These are phyloP conservation scores for Kuraishia cidri DNA, from an alignment of 805 yeast genomes.

Conservation along the genomic window DNA sequence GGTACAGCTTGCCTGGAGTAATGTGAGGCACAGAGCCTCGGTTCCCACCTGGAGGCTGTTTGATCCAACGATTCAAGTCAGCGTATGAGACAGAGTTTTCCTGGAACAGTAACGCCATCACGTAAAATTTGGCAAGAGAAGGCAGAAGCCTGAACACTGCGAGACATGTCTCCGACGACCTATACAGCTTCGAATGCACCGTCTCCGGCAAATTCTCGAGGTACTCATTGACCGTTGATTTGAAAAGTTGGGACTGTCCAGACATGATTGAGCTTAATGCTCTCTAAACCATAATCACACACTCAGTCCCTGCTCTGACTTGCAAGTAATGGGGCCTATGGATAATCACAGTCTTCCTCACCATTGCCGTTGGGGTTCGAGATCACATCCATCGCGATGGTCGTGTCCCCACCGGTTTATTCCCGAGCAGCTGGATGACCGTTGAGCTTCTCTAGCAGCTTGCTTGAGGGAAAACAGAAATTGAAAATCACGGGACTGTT, in stretches of 20 bases:
- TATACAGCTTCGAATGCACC: slow-evolving; percentile 75
- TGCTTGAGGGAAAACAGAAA: no score
- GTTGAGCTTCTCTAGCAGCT: no score
- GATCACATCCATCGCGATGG: no score
- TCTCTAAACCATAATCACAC: no score
- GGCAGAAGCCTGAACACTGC: slow-evolving; percentile 90
- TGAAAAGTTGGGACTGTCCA: slow-evolving; percentile 29
- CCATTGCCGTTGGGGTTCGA: no score
- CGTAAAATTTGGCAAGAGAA: slow-evolving; percentile 78
- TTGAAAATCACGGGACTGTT: no score
- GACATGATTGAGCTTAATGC: slow-evolving; percentile 1
- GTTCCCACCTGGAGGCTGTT: slow-evolving; percentile 16
- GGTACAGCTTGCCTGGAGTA: slow-evolving; percentile 31
- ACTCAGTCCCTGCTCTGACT: no score
- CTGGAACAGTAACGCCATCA: slow-evolving; percentile 80
- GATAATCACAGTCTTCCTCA: no score
- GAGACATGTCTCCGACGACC: slow-evolving; percentile 87
- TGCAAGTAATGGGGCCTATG: no score
- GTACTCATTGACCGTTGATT: slow-evolving; percentile 77
- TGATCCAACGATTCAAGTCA: slow-evolving; percentile 72
- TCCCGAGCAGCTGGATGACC: no score
- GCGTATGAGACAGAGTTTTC: slow-evolving; percentile 61
- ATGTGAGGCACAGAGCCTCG: slow-evolving; percentile 16
- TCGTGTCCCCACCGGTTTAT: no score
- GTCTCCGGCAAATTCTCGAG: slow-evolving; percentile 83